Base-by-base conservation (phyloP, 345 rosid species). In the Melaleuca alternifolia region DNA sequence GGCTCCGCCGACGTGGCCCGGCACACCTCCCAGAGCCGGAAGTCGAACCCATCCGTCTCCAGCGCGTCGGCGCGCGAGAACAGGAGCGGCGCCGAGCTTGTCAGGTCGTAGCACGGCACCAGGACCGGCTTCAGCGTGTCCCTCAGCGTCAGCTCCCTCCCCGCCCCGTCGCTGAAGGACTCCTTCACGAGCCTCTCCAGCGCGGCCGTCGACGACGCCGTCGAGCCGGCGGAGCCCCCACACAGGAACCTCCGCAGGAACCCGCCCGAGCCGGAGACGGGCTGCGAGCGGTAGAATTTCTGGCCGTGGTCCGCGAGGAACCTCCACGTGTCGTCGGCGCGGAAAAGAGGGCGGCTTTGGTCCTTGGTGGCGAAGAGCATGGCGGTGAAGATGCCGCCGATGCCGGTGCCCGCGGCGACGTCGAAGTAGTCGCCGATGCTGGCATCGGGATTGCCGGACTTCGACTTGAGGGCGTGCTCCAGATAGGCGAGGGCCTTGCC, bases 21-120 rank as follows among this genome's bases (percentile, higher is more conserved):
- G 87, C 99, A 96, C 33, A 97, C 99, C 91, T 97, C 99, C 95
- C 94, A 93, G 3, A 97, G 94, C 41, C 93, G 92, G 89, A 97
- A 97, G 87, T 97, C 96, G 56, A 88, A 97, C 52, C 97, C 91
- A 89, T 96, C 98, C 3, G 98, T 96, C 90, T 97, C 99, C 7
- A 97, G 89, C 3, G 99, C 99, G 88, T 97, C 99, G n/a, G 99
- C 99, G 51, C 99, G 91, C 10, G 99, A 97, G 91, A 97, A 97
- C 65, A 97, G 62, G 91, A 97, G 96, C 88, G 99, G 99, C 20
- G 98, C 99, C 81, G 95, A 90, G 86, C 96, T 97, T 48, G 92
- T 90, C 13, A 97, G 95, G 90, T 97, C 99, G 88, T 94, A 97
- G 85, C 99, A 97, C 76, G 99, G 98, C 15, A 97, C 91, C 85